Conservation (phyloP, 2,329 filamentous ascomycete genomes). For the Chaetomiaceae sp. region DNA sequence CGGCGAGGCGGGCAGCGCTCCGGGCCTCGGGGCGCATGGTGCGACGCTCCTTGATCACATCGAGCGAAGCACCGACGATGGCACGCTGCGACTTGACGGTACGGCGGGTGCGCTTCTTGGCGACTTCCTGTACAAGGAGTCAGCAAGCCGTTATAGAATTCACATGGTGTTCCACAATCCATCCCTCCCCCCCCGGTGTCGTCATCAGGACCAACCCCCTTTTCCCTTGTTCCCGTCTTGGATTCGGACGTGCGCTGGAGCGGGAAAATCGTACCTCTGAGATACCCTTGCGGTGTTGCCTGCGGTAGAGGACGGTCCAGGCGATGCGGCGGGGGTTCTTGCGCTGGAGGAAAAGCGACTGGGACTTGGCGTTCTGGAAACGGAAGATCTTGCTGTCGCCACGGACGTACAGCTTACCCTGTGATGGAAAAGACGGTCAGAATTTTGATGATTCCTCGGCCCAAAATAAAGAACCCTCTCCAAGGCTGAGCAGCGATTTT, state of each 20-base stretch:
- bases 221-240: conserved; percentile 1
- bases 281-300: conserved; percentile 99
- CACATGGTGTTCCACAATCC: not conserved
- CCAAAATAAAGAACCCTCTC: conserved; percentile 2
- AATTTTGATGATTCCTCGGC: not conserved
- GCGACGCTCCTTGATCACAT: conserved; percentile 99
- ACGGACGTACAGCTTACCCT: conserved; percentile 99
- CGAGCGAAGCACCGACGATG: conserved; percentile 98
- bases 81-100: conserved; percentile 98
- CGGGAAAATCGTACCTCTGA: conserved; percentile 76
- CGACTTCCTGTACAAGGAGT: conserved; percentile 74
- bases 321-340: conserved; percentile 99
- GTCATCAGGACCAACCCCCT: not conserved
- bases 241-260: conserved; percentile 1
- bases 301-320: conserved; percentile 97
- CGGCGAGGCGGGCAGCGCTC: conserved; percentile 78
- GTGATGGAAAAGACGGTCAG: conserved; percentile 34
- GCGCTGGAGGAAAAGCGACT: conserved; percentile 99
- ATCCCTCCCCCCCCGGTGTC: not conserved
- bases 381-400: conserved; percentile 99
- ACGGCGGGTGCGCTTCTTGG: conserved; percentile 98
- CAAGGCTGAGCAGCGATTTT: conserved; percentile 1
- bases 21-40: conserved; percentile 92
- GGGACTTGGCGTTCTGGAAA: conserved; percentile 99
- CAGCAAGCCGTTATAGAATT: conserved; percentile 32